Evolutionary conservation across 2,329 filamentous ascomycete species (phyloP), one percentile per base, ranked within the genome.

Genomic region (Pyrenophora graminea): DNA sequence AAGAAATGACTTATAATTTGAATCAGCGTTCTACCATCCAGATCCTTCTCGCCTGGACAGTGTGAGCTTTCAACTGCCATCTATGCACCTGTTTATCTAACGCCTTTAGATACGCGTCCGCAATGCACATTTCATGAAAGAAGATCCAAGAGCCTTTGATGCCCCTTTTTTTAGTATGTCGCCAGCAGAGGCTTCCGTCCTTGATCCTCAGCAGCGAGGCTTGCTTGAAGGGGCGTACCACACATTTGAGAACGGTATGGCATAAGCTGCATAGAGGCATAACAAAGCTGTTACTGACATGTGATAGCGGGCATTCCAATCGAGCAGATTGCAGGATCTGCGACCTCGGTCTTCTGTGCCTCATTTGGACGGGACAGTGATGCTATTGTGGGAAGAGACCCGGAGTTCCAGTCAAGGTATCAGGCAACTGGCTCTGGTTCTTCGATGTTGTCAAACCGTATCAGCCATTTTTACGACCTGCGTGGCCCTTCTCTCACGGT

Each of bases 401-500:
- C n/a, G 10, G 10, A 13, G n/a, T 15, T 13, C 9, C 10, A 33
- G 18, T 38, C 31, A 3, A 31, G 12, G 31, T 51, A 51, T 15
- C 43, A 48, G 10, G 38, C 45, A 9, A 30, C 45, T 15, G 52
- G 47, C 4, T 42, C 39, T 23, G 43, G 39, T n/a, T 25, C 43
- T 34, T 33, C 31, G 45, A 61, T 53, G 44, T 17, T 52, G 25
- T 46, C 23, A 32, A 65, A 65, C 43, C 43, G 60, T 8, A 33
- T 63, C 15, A 62, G 58, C 27, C 62, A 56, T 56, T 55, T 60
- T 13, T 68, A 59, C 37, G 53, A 68, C 39, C 48, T 67, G 0
- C 38, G 43, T 10, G 66, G 66, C 0, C 50, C 64, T 0, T 61
- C 57, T 15, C 30, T 66, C 33, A 61, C 58, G 0, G 30, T 69